phyloP scores from a whole-genome alignment of 768 basidiomycete genomes.

The Dendrothele bispora region DNA sequence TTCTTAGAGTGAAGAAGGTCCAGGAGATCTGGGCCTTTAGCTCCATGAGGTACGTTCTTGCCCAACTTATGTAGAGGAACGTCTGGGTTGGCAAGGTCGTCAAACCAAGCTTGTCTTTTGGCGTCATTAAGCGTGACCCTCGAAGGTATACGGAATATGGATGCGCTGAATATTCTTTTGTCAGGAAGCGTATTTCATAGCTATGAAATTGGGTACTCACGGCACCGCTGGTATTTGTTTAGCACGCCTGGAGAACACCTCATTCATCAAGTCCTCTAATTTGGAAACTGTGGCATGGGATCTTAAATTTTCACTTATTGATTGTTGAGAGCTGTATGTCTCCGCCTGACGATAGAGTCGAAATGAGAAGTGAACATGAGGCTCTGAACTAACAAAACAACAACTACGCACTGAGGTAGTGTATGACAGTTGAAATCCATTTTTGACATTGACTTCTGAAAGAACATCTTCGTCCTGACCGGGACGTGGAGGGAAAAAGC shows the following conservation, averaged over 20 bases:
- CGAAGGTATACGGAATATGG: constrained; percentile 79
- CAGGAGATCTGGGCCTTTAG: constrained; percentile 81
- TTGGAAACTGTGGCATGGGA: constrained; percentile 53
- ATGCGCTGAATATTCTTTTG: constrained; percentile 49
- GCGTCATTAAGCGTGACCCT: constrained; percentile 79
- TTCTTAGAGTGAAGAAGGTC: constrained; percentile 76
- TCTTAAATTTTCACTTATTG: constrained; percentile 50
- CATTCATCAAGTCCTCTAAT: constrained; percentile 75
- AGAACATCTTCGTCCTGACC: constrained; percentile 76
- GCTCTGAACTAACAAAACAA: not conserved
- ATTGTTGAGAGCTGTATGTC: constrained; percentile 57
- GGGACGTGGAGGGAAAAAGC: constrained; percentile 74
- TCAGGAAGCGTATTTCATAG: too few species aligned
- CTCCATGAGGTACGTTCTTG: constrained; percentile 84
- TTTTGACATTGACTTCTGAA: constrained; percentile 61
- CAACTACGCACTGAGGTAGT: constrained; percentile 55
- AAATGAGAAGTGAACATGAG: constrained; percentile 1
- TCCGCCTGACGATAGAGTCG: constrained; percentile 50
- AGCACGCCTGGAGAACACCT: constrained; percentile 65
- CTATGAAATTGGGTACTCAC: too few species aligned
- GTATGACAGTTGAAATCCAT: constrained; percentile 55
- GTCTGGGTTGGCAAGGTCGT: constrained; percentile 76
- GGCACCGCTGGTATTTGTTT: constrained; percentile 59
- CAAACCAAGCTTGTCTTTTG: constrained; percentile 81
- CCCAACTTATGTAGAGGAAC: constrained; percentile 81